phyloP scores from a whole-genome alignment of 306 rosid genomes.

The Rosa chinensis region DNA sequence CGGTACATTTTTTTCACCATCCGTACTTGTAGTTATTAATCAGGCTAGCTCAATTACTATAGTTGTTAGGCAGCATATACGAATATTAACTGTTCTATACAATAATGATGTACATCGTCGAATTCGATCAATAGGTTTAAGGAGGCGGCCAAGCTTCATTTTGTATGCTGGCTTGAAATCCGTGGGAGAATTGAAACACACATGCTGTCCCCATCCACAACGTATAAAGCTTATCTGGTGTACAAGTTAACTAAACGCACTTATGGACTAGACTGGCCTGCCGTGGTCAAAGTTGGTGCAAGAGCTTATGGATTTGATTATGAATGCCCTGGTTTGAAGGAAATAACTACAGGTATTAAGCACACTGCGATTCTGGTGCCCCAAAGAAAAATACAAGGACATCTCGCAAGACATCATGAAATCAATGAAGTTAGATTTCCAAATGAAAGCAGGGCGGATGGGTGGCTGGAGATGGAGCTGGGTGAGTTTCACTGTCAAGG shows the following conservation, averaged over 20 bases:
- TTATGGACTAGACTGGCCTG: too few relatives aligned
- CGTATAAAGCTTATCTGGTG: conserved; percentile 57
- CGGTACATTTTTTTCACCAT: neutral
- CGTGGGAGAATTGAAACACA: conserved; percentile 39
- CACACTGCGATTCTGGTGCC: conserved; percentile 36
- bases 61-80: too few relatives aligned
- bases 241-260: conserved; percentile 38
- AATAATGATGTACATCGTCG: neutral
- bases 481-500: conserved; percentile 49
- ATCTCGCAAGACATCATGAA: too few relatives aligned
- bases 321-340: neutral
- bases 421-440: conserved; percentile 17
- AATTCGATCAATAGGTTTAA: conserved; percentile 37
- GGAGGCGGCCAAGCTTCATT: conserved; percentile 47
- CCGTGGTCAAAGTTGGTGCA: conserved; percentile 39
- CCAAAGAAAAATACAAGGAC: neutral
- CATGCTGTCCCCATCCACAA: conserved; percentile 45
- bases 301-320: neutral
- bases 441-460: conserved; percentile 38
- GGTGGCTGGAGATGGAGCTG: conserved; percentile 65
- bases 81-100: neutral
- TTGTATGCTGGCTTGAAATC: conserved; percentile 66
- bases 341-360: conserved; percentile 9
- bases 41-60: too few relatives aligned
- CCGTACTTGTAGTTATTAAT: neutral